Conservation (phyloP, 1,284 basidiomycete species). For the Marasmius fiardii region DNA sequence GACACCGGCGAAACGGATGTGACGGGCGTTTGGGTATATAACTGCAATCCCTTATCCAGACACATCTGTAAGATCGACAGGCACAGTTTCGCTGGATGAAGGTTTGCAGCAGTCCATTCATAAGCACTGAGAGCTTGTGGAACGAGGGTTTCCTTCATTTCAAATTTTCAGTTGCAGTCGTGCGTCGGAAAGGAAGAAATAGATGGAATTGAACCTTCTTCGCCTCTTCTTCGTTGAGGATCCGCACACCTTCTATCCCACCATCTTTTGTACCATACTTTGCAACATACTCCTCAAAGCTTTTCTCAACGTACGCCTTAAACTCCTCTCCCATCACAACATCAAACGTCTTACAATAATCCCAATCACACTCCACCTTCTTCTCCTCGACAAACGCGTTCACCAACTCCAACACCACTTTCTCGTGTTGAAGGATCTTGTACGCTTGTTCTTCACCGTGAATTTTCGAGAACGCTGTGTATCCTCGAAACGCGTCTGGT, state of each 20-base stretch:
- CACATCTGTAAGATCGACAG: slow-evolving; percentile 12
- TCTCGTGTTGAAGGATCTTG: slow-evolving; percentile 17
- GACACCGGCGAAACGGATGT: slow-evolving; percentile 8
- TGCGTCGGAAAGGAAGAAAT: neutral
- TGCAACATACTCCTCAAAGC: slow-evolving; percentile 12
- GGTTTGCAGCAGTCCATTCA: slow-evolving; percentile 16
- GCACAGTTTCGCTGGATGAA: slow-evolving; percentile 17
- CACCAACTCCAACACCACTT: slow-evolving; percentile 14
- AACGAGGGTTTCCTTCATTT: slow-evolving; percentile 13
- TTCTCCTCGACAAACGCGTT: slow-evolving; percentile 14
- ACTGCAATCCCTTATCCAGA: slow-evolving; percentile 9
- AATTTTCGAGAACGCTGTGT: slow-evolving; percentile 13
- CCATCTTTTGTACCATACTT: slow-evolving; percentile 8
- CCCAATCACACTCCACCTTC: slow-evolving; percentile 16
- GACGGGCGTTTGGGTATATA: slow-evolving; percentile 15
- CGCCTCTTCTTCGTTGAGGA: slow-evolving; percentile 11
- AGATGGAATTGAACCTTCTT: slow-evolving; percentile 6
- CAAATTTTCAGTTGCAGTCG: neutral
- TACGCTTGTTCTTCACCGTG: slow-evolving; percentile 16
- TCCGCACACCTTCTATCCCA: slow-evolving; percentile 11
- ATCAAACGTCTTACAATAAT: slow-evolving; percentile 17
- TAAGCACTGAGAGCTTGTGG: slow-evolving; percentile 15
- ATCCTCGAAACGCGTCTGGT: slow-evolving; percentile 18
- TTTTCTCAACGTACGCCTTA: slow-evolving; percentile 10
- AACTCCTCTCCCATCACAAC: slow-evolving; percentile 17